A percentile compares a stretch with the other conserved stretches of the same genome.
Conservation (phyloP, 2,329 filamentous ascomycete species). For the Bretziella fagacearum region DNA sequence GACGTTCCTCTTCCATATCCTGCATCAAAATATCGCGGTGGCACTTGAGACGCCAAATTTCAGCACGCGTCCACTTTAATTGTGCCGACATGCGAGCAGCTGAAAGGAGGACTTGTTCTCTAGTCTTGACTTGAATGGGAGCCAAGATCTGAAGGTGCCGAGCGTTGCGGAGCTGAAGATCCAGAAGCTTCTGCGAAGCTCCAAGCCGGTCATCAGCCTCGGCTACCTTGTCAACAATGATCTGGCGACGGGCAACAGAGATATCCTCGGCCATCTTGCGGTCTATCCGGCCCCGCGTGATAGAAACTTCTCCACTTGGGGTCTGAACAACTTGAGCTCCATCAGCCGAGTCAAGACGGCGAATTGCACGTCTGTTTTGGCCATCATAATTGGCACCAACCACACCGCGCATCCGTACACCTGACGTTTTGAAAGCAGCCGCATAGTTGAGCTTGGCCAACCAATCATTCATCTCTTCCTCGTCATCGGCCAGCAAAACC, state of each 20-base stretch:
- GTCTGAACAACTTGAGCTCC: constrained; percentile 46
- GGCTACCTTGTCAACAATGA: constrained; percentile 68
- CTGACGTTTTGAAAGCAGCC: constrained; percentile 79
- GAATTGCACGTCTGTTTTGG: constrained; percentile 54
- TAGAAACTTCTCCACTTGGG: constrained; percentile 54
- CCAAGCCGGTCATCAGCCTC: constrained; percentile 69
- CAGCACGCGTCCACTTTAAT: constrained; percentile 83
- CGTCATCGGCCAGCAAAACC: constrained; percentile 75
- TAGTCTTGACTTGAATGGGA: constrained; percentile 76
- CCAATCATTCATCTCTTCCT: constrained; percentile 92
- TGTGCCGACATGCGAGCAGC: constrained; percentile 74
- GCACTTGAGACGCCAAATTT: constrained; percentile 82
- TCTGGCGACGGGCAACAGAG: constrained; percentile 59
- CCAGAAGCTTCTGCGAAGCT: constrained; percentile 57
- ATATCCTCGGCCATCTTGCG: constrained; percentile 76
- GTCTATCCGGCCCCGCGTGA: constrained; percentile 58
- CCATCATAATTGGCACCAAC: constrained; percentile 74
- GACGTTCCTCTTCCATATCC: constrained; percentile 64
- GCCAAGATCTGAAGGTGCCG: constrained; percentile 78
- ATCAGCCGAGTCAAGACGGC: constrained; percentile 50
- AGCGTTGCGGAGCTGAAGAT: constrained; percentile 71
- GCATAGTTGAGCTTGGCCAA: constrained; percentile 91
- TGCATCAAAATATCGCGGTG: constrained; percentile 74
- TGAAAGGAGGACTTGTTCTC: constrained; percentile 70
- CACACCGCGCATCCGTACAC: constrained; percentile 77